These are phyloP conservation scores for Pseudohalonectria lignicola DNA, from an alignment of 2,329 filamentous ascomycete genomes.

Conservation along the genomic window DNA sequence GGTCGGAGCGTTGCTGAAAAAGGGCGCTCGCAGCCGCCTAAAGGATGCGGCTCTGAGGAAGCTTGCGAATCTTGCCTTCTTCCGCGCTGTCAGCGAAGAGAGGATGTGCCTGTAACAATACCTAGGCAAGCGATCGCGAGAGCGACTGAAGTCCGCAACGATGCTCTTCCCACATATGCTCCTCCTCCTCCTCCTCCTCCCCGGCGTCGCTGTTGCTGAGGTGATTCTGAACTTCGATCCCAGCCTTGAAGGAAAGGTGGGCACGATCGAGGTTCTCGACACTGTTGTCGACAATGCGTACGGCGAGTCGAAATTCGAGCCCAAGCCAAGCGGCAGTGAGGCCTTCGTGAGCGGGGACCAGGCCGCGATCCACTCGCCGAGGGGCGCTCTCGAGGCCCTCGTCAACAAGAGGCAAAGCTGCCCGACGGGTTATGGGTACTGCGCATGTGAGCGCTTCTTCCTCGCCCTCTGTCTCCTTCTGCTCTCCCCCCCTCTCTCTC, in stretches of 20 bases:
- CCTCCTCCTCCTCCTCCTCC: slow-evolving; percentile 19
- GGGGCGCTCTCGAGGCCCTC: slow-evolving; percentile 6
- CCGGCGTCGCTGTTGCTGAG: slow-evolving; percentile 26
- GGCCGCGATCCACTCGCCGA: not conserved
- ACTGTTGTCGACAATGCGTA: slow-evolving; percentile 23
- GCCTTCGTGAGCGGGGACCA: not conserved
- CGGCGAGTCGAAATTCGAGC: slow-evolving; percentile 2
- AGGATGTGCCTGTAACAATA: too few relatives aligned
- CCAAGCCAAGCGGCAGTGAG: not conserved
- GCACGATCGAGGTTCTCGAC: not conserved
- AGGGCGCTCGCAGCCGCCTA: too few relatives aligned
- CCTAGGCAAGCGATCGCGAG: too few relatives aligned
- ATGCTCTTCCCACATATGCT: too few relatives aligned
- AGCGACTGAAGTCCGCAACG: too few relatives aligned
- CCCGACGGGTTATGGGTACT: slow-evolving; percentile 11
- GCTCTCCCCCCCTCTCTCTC: too few relatives aligned
- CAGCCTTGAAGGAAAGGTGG: not conserved
- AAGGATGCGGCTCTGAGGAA: too few relatives aligned
- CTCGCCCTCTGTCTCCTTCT: too few relatives aligned
- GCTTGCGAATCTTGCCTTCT: too few relatives aligned
- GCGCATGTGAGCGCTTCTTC: too few relatives aligned
- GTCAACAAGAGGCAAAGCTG: slow-evolving; percentile 9
- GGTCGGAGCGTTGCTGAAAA: too few relatives aligned
- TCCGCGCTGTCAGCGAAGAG: too few relatives aligned
- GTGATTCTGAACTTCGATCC: not conserved